phyloP scores from a whole-genome alignment of 2,329 filamentous ascomycete genomes.

The Blastomyces parvus region DNA sequence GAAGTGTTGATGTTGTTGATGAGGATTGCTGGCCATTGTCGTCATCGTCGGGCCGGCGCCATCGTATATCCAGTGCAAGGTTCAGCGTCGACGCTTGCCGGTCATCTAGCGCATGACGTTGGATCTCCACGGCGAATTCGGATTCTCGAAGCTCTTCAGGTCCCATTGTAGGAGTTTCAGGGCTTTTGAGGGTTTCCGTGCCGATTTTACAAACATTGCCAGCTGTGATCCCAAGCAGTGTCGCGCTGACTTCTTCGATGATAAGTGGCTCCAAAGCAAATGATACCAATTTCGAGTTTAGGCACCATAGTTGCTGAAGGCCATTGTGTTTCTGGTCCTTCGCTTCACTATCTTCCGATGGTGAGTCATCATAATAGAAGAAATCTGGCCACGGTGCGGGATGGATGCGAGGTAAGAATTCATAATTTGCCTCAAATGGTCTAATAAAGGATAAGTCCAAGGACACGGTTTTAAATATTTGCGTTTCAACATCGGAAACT shows the following conservation, averaged over 20 bases:
- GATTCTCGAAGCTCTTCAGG: conserved; percentile 63
- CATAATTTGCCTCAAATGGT: conserved; percentile 87
- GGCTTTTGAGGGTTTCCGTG: conserved; percentile 25
- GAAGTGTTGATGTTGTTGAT: conserved; percentile 51
- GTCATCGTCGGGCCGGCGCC: conserved; percentile 51
- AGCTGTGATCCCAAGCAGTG: conserved; percentile 51
- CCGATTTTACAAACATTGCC: conserved; percentile 50
- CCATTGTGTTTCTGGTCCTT: conserved; percentile 42
- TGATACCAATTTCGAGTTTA: conserved; percentile 62
- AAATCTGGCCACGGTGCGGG: conserved; percentile 75
- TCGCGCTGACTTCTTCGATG: conserved; percentile 56
- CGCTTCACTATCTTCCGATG: conserved; percentile 22
- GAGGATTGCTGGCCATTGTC: conserved; percentile 13
- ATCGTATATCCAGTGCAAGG: conserved; percentile 63
- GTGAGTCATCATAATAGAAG: conserved; percentile 53
- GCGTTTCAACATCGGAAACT: conserved; percentile 67
- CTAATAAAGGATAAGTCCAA: conserved; percentile 64
- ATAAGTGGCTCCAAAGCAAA: conserved; percentile 58
- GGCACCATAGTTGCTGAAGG: conserved; percentile 69
- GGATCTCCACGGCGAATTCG: conserved; percentile 62
- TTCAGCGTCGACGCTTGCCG: conserved; percentile 65
- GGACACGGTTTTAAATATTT: conserved; percentile 62
- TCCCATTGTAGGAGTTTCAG: conserved; percentile 38
- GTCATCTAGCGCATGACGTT: conserved; percentile 73
- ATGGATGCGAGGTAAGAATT: conserved; percentile 71